Base-by-base conservation (phyloP, 768 basidiomycete genomes). In the Epithele typhae region DNA sequence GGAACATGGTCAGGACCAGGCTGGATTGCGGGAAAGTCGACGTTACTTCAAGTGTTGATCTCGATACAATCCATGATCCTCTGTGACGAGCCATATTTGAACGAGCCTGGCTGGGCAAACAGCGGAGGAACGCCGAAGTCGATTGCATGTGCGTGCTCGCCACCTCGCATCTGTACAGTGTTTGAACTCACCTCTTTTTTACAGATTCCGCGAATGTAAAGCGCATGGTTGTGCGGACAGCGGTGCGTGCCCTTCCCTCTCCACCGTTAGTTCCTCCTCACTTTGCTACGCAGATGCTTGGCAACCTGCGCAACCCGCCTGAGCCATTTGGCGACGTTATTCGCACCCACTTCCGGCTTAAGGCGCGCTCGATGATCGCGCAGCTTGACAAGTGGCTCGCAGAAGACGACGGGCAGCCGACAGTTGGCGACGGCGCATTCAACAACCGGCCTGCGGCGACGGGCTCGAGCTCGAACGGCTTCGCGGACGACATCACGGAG, bases 41-140 rank as follows among this genome's bases (percentile, higher is more conserved):
- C 93, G 5, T 67, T 97, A 40, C 74, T 95, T 4, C 93, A 95
- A 71, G 82, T 94, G 30, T 73, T 97, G 34, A 88, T 96, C 32
- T 94, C 92, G 14, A 94, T 97, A 25, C 94, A 96, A 69, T 92
- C 90, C 14, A 92, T 97, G 89, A 95, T 96, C 55, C 71, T 96
- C 21, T 93, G 88, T 52, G 94, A 95, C 17, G 93, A 92, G 58
- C 90, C 94, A 8, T 95, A 93, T 62, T 65, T 92, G 50, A 95
- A 95, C 55, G 93, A 97, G 63, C 93, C 93, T 17, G 92, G 87
- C 21, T 90, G 88, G 88, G 83, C 88, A 18, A 67, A 67, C 34
- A 76, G 78, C 46, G 79, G 74, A 14, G 91, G 91, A 22, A 86
- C 82, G 21, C 76, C 87, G 2, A 76, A 80, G 53, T 92, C 91